A percentile compares a stretch with the other conserved stretches of the same genome.
Conservation (phyloP, 257 asterid genomes). For the Penstemon davidsonii region DNA sequence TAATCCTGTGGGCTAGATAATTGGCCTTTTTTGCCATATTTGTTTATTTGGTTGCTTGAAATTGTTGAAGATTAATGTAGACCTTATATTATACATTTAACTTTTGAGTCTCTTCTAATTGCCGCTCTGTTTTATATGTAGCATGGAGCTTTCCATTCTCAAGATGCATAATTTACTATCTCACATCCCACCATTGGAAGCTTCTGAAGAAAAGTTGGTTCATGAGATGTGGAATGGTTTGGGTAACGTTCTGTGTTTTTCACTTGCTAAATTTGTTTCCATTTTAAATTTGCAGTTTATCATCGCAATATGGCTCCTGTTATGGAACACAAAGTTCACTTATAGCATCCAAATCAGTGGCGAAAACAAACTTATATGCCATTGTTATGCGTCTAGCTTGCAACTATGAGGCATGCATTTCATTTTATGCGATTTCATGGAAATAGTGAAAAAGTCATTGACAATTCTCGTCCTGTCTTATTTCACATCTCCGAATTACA, state of each 20-base stretch:
- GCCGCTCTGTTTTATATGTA: constrained; percentile 33
- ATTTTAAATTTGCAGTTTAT: constrained; percentile 11
- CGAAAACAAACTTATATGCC: not conserved
- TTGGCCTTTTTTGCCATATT: not conserved
- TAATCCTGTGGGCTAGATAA: not conserved
- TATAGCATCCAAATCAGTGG: constrained; percentile 18
- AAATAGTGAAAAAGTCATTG: constrained; percentile 6
- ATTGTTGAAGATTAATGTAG: not conserved
- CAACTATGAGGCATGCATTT: constrained; percentile 1
- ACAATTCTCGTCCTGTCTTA: constrained; percentile 7
- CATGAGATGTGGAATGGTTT: constrained; percentile 65
- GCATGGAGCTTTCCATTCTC: constrained; percentile 65
- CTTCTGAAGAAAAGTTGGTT: constrained; percentile 40
- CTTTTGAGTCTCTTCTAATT: constrained; percentile 17
- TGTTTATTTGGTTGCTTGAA: not conserved
- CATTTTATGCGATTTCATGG: not conserved
- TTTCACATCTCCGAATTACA: not conserved
- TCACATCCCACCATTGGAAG: constrained; percentile 54
- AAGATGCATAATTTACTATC: constrained; percentile 66
- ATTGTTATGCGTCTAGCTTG: constrained; percentile 16
- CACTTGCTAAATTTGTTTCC: not conserved
- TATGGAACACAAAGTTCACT: not conserved
- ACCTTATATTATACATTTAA: not conserved
- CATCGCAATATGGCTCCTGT: constrained; percentile 12
- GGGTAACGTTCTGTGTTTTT: constrained; percentile 43